Conservation (phyloP, 768 basidiomycete species). For the Tephrocybe sp. region DNA sequence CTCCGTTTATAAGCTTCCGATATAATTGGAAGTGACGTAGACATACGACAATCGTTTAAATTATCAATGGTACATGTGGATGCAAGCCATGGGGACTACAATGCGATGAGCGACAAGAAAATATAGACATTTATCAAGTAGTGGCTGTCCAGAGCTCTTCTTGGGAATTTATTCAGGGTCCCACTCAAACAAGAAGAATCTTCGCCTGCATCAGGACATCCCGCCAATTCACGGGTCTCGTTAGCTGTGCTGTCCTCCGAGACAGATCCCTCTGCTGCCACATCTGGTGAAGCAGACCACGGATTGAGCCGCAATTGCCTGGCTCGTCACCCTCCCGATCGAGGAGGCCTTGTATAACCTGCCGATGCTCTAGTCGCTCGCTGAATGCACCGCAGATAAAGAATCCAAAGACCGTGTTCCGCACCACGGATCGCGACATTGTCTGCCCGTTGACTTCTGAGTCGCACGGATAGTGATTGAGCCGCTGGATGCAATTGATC, state of each 20-base stretch:
- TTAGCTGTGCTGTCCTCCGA: background rate
- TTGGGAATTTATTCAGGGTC: background rate
- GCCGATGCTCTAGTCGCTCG: slow-evolving; percentile 42
- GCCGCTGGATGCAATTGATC: slow-evolving; percentile 43
- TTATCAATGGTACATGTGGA: background rate
- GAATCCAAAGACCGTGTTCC: slow-evolving; percentile 77
- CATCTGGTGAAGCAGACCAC: slow-evolving; percentile 50
- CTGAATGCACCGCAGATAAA: slow-evolving; percentile 73
- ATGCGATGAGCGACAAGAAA: background rate
- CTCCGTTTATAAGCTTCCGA: slow-evolving; percentile 22
- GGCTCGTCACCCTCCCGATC: slow-evolving; percentile 52
- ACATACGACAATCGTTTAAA: background rate
- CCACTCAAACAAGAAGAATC: slow-evolving; percentile 59
- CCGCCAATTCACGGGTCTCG: slow-evolving; percentile 58
- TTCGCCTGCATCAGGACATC: slow-evolving; percentile 45
- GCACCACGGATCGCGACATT: slow-evolving; percentile 54
- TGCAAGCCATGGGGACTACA: background rate
- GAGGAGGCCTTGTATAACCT: slow-evolving; percentile 43
- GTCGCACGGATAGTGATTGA: slow-evolving; percentile 24
- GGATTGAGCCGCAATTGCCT: slow-evolving; percentile 64
- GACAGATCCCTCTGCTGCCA: slow-evolving; percentile 44
- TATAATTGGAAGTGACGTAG: slow-evolving; percentile 15
- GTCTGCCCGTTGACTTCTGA: slow-evolving; percentile 16
- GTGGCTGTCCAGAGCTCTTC: background rate
- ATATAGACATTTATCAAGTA: background rate